Base-by-base conservation (phyloP, 1,139 yeast genomes). In the Saccharomyces hybrid region DNA sequence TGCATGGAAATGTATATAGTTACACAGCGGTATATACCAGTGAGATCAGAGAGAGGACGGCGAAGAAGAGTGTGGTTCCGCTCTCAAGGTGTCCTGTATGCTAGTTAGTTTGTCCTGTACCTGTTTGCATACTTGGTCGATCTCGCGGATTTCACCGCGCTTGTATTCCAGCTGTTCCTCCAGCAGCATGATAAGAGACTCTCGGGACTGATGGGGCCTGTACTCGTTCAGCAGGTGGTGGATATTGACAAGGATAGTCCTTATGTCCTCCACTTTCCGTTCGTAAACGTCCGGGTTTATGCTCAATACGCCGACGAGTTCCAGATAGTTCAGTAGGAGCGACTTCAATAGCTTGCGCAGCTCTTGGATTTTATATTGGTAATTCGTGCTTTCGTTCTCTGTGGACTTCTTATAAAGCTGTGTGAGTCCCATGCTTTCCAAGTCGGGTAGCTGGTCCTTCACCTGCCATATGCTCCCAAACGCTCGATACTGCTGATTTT, bases 161-260 rank as follows among this genome's bases (percentile, higher is more conserved):
- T 83, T 83, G 47, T 73, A 69, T 50, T 78, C 82, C 27, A 85
- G 76, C 63, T 84, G 86, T 53, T 82, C 83, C 63, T 80, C 83
- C 68, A 89, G 73, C 54, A 87, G 73, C 78, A 84, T 76, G 50
- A 87, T 84, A 60, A 89, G 77, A 57, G 89, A 83, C 63, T 89
- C 96, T 49, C 96, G 76, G 6, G 91, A 84, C 66, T 89, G 97
- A 68, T 89, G 96, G 0, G 96, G 96, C 55, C 96, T 75, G 70
- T 88, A 89, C 54, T 88, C 88, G 69, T 89, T 89, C 57, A 89
- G 72, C 53, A 89, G 72, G 67, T 89, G 96, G 67, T 88, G 95
- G 60, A 88, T 84, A 66, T 89, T 89, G 65, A 89, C 84, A 55
- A 89, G 72, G n/a, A 88, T 79, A 19, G 84, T 76, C 55, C 90